Evolutionary conservation across 2,329 filamentous ascomycete species (phyloP).

Genomic region (Akanthomyces lecanii): DNA sequence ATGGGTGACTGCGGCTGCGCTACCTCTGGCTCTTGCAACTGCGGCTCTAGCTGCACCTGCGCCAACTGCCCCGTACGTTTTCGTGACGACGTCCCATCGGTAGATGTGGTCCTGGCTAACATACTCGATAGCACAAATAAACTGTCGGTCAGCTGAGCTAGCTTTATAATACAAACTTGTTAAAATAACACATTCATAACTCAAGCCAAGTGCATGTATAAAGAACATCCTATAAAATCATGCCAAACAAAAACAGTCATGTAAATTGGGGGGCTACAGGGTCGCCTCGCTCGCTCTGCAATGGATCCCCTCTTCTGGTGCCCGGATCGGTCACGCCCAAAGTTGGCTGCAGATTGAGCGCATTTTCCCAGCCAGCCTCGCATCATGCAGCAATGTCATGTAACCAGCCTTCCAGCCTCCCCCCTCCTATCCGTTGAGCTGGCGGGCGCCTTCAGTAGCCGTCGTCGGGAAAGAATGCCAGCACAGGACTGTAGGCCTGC

Average conservation of each 20-base stretch:
- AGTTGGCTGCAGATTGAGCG: too few species aligned
- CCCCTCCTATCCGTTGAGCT: background rate
- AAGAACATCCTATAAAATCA: too few species aligned
- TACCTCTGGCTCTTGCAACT: constrained; percentile 38
- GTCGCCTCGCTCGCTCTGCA: too few species aligned
- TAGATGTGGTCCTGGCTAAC: background rate
- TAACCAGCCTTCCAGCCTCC: background rate
- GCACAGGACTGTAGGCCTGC: constrained; percentile 27
- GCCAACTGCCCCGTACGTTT: constrained; percentile 40
- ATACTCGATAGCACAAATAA: constrained; percentile 20
- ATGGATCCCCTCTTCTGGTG: too few species aligned
- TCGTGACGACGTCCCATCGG: background rate
- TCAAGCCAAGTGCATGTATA: background rate
- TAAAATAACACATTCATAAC: background rate
- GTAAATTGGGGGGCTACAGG: too few species aligned
- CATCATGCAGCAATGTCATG: background rate
- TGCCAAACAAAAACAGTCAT: too few species aligned
- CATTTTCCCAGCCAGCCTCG: too few species aligned
- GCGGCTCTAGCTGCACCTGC: constrained; percentile 40
- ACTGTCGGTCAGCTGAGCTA: constrained; percentile 19
- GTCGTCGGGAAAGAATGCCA: constrained; percentile 29
- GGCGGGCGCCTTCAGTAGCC: background rate
- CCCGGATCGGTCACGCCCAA: too few species aligned
- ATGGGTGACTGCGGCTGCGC: constrained; percentile 39
- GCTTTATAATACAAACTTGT: constrained; percentile 26